Conservation (phyloP, 148 eudicot genomes). For the Rhododendron kiyosumense region DNA sequence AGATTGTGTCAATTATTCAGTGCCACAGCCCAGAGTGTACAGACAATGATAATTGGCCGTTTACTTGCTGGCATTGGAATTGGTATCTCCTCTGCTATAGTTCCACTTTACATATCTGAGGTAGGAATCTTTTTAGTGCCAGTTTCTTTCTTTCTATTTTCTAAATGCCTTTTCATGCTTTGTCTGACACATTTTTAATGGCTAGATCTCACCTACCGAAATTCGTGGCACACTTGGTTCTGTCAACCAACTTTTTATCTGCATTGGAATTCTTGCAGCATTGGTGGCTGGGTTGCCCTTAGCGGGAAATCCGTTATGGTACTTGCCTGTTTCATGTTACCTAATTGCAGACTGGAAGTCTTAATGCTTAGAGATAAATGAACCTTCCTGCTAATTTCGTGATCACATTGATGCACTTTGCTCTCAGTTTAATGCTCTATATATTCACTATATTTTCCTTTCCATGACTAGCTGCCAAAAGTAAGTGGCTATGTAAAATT, state of each 20-base stretch:
- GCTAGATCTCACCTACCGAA: conserved; percentile 94
- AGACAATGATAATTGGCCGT: conserved; percentile 88
- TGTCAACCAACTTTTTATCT: conserved; percentile 90
- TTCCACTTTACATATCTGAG: conserved; percentile 95
- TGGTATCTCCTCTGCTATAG: conserved; percentile 94
- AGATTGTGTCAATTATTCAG: conserved; percentile 32
- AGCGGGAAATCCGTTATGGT: conserved; percentile 88
- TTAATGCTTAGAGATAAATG: not conserved
- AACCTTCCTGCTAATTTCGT: not conserved
- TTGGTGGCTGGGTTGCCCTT: conserved; percentile 93
- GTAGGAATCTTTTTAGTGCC: conserved; percentile 22
- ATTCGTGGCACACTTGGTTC: conserved; percentile 97
- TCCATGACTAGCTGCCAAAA: not conserved
- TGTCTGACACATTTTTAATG: conserved; percentile 16
- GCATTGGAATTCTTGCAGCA: conserved; percentile 91
- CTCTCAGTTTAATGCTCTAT: not conserved
- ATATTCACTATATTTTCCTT: not conserved
- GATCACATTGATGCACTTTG: not conserved
- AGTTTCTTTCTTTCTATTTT: not conserved
- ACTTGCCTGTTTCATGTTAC: conserved; percentile 12
- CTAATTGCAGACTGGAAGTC: not conserved
- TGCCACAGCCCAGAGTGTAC: conserved; percentile 68
- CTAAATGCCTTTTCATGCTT: not conserved
- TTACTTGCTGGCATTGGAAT: conserved; percentile 92
- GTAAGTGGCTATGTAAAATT: not conserved